Percentiles rank a stretch among this genome's conserved stretches.
phyloP scores from a whole-genome alignment of 306 rosid species.

The Cucumis hystrix region DNA sequence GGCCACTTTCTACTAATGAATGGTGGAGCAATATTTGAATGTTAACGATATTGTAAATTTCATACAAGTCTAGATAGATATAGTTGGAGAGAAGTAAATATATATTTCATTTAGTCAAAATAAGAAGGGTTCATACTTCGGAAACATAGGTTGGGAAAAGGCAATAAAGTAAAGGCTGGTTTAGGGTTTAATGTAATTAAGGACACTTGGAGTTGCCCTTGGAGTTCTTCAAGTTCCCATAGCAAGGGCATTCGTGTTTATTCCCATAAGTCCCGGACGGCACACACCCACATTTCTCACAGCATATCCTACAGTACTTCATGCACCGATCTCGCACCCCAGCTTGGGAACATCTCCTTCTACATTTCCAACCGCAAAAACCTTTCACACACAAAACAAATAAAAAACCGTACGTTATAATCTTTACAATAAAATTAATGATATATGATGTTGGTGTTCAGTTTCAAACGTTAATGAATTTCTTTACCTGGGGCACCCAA shows the following conservation, averaged over 20 bases:
- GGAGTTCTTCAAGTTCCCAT: slow-evolving; percentile 60
- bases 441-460: no score
- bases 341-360: slow-evolving; percentile 49
- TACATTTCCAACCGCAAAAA: slow-evolving; percentile 40
- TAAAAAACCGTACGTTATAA: background rate
- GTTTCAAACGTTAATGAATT: background rate
- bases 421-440: background rate
- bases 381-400: background rate
- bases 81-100: no score
- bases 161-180: background rate
- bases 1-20: no score
- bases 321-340: slow-evolving; percentile 51
- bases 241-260: slow-evolving; percentile 89
- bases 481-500: slow-evolving; percentile 47
- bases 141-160: no score
- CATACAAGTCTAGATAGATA: background rate
- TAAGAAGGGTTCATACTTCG: no score
- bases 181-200: slow-evolving; percentile 6
- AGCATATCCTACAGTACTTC: slow-evolving; percentile 74
- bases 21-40: no score
- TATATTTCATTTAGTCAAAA: no score
- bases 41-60: no score
- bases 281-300: slow-evolving; percentile 62
- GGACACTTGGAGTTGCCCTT: slow-evolving; percentile 77
- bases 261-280: slow-evolving; percentile 87